Base-by-base conservation (phyloP, 2,329 filamentous ascomycete genomes). In the Cladosporium sp. region DNA sequence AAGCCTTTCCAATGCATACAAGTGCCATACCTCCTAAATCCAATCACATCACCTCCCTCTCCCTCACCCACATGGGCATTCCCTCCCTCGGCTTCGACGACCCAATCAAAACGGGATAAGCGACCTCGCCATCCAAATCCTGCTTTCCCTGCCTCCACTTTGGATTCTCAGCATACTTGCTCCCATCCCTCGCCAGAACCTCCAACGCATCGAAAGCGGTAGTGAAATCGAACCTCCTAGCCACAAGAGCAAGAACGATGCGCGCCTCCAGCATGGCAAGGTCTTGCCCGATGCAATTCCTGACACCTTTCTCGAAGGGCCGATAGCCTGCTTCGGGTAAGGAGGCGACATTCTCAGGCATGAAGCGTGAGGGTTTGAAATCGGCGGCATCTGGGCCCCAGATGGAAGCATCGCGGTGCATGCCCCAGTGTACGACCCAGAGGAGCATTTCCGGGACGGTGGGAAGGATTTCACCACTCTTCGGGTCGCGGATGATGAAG, bases 211-310 rank as follows among this genome's bases (percentile, higher is more conserved):
- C 63, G 54, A 69, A 70, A 27, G 54, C 55, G 7, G 64, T 61
- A 43, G 66, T 63, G 52, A 81, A 70, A 35, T 78, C 73, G 49
- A 79, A 76, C 22, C 73, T 69, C 38, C 76, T 60, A 15, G 72
- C 62, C 0, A 72, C 72, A 58, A 77, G 68, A 2, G 73, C 72
- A 20, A 80, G 60, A 3, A 76, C 66, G 51, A 77, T 66, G 53
- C 71, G 71, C 32, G 75, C 53, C 62, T 81, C 78, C 7, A 77
- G 59, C 62, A 74, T 69, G 1, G 73, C 78, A 39, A 80, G 65
- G 50, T 75, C 73, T 58, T 79, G 75, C 0, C 78, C 78, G 12
- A 81, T 68, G 55, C 78, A 83, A 47, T 73, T 75, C 18, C 78
- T 60, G 2, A 72, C 69, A 0, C 79, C 79, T 39, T 70, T 64